phyloP scores from a whole-genome alignment of 106 monocot species.

The Chionographis japonica region DNA sequence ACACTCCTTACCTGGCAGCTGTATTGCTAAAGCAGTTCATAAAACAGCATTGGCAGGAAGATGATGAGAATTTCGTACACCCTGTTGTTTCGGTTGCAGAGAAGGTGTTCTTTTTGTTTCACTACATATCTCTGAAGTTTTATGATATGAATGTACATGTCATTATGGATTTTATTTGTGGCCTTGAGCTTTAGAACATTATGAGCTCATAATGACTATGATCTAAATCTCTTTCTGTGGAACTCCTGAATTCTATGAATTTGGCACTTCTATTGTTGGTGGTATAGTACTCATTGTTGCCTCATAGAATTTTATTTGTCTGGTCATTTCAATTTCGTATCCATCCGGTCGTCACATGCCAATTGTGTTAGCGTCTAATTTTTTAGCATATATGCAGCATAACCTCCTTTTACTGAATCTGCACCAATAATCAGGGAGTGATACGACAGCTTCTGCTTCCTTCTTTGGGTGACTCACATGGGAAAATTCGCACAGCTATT shows the following conservation, averaged over 20 bases:
- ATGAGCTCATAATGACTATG: no score
- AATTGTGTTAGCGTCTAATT: neutral
- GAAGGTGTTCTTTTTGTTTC: conserved; percentile 44
- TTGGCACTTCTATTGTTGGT: no score
- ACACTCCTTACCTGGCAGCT: conserved; percentile 72
- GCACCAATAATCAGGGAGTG: conserved; percentile 29
- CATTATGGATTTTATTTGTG: no score
- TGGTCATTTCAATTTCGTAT: no score
- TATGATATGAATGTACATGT: neutral
- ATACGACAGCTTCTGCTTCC: conserved; percentile 71
- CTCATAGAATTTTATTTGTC: no score
- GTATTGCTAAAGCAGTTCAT: conserved; percentile 94
- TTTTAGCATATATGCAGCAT: neutral
- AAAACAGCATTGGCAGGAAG: conserved; percentile 96
- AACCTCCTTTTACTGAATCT: neutral
- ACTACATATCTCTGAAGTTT: neutral
- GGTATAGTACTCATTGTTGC: no score
- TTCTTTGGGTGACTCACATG: conserved; percentile 71
- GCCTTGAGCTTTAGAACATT: no score
- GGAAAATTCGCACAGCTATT: conserved; percentile 88
- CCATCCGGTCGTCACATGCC: no score
- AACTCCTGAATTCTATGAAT: no score
- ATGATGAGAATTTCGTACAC: conserved; percentile 70
- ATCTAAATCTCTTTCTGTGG: no score
- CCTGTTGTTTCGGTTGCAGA: conserved; percentile 74